Evolutionary conservation across 495 filamentous ascomycete genomes (phyloP).

Genomic region (Podospora conica): DNA sequence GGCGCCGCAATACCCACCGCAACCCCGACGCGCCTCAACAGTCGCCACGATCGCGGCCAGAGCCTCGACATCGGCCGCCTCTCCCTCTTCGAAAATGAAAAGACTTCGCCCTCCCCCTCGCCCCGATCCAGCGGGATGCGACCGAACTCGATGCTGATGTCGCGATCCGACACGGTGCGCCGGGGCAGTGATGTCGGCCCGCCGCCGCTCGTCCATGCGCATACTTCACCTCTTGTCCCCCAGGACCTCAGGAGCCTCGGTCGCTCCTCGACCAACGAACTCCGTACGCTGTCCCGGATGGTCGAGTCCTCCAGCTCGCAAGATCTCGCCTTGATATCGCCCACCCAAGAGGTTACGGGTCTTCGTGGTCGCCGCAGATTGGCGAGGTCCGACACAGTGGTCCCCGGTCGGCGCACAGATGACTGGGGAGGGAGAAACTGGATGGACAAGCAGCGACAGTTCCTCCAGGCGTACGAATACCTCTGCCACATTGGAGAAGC

Average conservation of each 20-base stretch:
- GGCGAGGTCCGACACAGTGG: slow-evolving; percentile 59
- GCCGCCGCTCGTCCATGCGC: slow-evolving; percentile 37
- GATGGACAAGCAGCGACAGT: slow-evolving; percentile 98
- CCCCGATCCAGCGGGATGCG: slow-evolving; percentile 39
- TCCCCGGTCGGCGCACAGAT: slow-evolving; percentile 43
- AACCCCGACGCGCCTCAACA: neutral
- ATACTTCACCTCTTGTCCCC: slow-evolving; percentile 46
- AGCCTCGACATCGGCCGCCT: slow-evolving; percentile 48
- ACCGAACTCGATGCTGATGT: slow-evolving; percentile 49
- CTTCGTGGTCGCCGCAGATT: slow-evolving; percentile 76
- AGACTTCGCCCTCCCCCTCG: slow-evolving; percentile 30
- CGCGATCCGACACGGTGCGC: slow-evolving; percentile 44
- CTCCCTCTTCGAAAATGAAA: slow-evolving; percentile 31
- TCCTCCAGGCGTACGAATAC: slow-evolving; percentile 96
- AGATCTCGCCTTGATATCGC: slow-evolving; percentile 69
- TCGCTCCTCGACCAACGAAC: slow-evolving; percentile 78
- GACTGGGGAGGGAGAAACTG: slow-evolving; percentile 83
- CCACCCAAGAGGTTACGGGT: slow-evolving; percentile 77
- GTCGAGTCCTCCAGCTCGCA: slow-evolving; percentile 67
- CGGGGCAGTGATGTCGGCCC: slow-evolving; percentile 27
- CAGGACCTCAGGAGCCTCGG: slow-evolving; percentile 74
- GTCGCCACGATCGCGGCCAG: slow-evolving; percentile 41
- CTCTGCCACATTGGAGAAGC: slow-evolving; percentile 99
- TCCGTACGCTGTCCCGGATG: slow-evolving; percentile 82
- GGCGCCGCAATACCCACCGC: slow-evolving; percentile 30